Percentiles rank a stretch among this genome's conserved stretches.
phyloP scores from a whole-genome alignment of 2,329 filamentous ascomycete species.

The Exophiala sp. region DNA sequence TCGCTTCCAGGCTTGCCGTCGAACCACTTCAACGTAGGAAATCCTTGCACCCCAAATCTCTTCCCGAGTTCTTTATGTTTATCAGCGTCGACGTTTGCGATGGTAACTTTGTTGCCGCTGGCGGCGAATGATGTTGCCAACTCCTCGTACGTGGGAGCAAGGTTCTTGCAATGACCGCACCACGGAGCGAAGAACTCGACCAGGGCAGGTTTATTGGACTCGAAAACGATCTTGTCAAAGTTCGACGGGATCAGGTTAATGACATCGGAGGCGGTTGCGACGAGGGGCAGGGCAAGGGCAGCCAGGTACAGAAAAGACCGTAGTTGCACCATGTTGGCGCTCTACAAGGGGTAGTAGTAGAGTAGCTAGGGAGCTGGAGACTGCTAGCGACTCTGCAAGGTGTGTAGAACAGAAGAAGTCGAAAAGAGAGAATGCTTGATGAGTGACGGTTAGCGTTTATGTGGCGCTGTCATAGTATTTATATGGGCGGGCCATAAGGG shows the following conservation, averaged over 20 bases:
- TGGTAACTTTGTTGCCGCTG: constrained; percentile 68
- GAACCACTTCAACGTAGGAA: constrained; percentile 96
- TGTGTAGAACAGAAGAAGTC: background rate
- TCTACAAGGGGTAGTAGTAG: background rate
- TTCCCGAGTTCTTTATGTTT: constrained; percentile 76
- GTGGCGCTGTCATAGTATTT: background rate
- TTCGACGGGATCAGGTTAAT: constrained; percentile 83
- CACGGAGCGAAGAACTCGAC: constrained; percentile 98
- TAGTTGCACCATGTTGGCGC: constrained; percentile 17
- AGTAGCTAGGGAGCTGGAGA: background rate
- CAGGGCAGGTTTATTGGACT: constrained; percentile 89
- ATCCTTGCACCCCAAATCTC: constrained; percentile 83
- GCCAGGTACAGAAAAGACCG: constrained; percentile 19
- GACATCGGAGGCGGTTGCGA: constrained; percentile 70
- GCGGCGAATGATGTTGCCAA: constrained; percentile 68
- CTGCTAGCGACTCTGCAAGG: background rate
- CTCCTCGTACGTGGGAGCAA: constrained; percentile 92
- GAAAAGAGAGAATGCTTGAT: background rate
- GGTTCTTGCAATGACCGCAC: constrained; percentile 98
- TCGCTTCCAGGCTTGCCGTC: constrained; percentile 79
- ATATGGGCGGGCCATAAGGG: background rate
- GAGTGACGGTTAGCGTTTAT: background rate
- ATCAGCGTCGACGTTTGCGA: constrained; percentile 96
- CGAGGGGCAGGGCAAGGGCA: constrained; percentile 46
- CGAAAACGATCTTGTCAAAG: constrained; percentile 83